These are phyloP conservation scores for Hordeum pubiflorum DNA, from an alignment of 202 grass and related monocot genomes.

Conservation along the genomic window DNA sequence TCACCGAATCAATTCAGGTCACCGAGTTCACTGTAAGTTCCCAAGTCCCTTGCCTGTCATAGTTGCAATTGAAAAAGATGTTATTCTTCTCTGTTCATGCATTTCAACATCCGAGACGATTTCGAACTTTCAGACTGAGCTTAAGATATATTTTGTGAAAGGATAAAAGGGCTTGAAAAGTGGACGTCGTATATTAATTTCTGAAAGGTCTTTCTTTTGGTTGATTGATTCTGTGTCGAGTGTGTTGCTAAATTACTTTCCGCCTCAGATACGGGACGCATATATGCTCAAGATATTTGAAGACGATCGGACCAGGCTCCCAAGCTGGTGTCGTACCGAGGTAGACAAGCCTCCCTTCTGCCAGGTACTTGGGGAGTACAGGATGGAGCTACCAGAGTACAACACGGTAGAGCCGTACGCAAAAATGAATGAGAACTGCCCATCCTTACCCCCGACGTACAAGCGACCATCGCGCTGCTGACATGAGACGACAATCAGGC, in stretches of 20 bases:
- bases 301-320: constrained; percentile 45
- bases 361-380: constrained; percentile 87
- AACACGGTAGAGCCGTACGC: constrained; percentile 73
- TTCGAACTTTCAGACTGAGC: background rate
- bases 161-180: background rate
- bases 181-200: background rate
- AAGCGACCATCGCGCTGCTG: constrained; percentile 54
- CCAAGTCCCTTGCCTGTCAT: background rate
- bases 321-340: constrained; percentile 69
- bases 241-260: background rate
- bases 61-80: background rate
- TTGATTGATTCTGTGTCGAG: background rate
- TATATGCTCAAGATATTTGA: constrained; percentile 96
- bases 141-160: background rate
- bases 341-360: constrained; percentile 61
- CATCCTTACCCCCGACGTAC: constrained; percentile 74
- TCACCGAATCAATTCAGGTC: constrained; percentile 77
- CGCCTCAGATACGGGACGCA: constrained; percentile 70
- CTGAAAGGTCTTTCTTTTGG: too few species aligned
- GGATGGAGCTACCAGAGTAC: constrained; percentile 87
- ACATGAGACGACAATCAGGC: background rate
- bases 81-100: background rate
- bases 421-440: constrained; percentile 93
- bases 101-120: background rate
- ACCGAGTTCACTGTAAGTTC: constrained; percentile 93